These are phyloP conservation scores for Ogataea chonburiensis DNA, from an alignment of 805 yeast species.

Conservation along the genomic window DNA sequence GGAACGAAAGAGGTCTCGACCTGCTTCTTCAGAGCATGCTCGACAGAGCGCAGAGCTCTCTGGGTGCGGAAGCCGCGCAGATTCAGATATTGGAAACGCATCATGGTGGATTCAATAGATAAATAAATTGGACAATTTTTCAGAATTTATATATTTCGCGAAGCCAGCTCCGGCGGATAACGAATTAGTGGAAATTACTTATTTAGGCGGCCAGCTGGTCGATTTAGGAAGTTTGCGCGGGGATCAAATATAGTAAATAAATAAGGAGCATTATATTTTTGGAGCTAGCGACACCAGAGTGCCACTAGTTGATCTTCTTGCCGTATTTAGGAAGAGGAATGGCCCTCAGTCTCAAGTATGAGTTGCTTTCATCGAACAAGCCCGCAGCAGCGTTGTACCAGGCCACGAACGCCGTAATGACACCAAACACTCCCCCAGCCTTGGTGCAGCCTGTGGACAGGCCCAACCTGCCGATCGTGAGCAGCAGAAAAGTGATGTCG, in stretches of 20 bases:
- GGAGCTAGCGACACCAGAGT: too few species aligned
- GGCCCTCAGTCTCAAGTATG: slow-evolving; percentile 47
- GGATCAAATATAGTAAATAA: background rate
- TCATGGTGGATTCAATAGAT: too few species aligned
- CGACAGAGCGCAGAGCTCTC: slow-evolving; percentile 4
- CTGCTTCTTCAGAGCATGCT: slow-evolving; percentile 9
- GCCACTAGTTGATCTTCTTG: slow-evolving; percentile 12
- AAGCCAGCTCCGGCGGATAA: slow-evolving; percentile 3
- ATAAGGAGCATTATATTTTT: background rate
- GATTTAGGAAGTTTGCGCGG: slow-evolving; percentile 12
- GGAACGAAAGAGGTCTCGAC: slow-evolving; percentile 27
- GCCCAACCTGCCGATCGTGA: slow-evolving; percentile 53
- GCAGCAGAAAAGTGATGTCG: slow-evolving; percentile 51
- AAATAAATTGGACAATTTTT: slow-evolving; percentile 4
- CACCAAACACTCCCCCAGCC: slow-evolving; percentile 68
- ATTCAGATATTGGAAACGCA: slow-evolving; percentile 1
- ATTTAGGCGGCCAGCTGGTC: too few species aligned
- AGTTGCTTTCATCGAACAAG: slow-evolving; percentile 60
- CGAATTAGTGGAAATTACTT: too few species aligned
- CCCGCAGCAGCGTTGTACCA: slow-evolving; percentile 76
- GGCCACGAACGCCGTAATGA: slow-evolving; percentile 58
- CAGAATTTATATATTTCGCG: slow-evolving; percentile 1
- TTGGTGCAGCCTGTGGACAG: slow-evolving; percentile 37
- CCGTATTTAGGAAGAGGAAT: slow-evolving; percentile 33
- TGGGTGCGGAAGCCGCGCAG: slow-evolving; percentile 3